These are phyloP conservation scores for Xylaria sp. DNA, from an alignment of 2,329 filamentous ascomycete species.

Conservation along the genomic window DNA sequence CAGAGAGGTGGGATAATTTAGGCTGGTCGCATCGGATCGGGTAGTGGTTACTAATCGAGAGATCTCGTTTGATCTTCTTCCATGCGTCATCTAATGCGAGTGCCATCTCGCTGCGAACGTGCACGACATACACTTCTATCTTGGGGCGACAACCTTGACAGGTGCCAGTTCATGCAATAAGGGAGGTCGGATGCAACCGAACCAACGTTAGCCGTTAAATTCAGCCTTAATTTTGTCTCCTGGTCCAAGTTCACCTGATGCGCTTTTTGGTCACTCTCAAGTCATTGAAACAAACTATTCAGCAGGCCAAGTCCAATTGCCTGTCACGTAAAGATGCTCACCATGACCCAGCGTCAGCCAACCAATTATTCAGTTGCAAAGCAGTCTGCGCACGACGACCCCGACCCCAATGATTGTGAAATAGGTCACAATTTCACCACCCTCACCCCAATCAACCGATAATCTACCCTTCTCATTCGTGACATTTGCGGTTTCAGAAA, in stretches of 20 bases:
- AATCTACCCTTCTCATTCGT: background rate
- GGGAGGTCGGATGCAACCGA: slow-evolving; percentile 20
- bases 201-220: background rate
- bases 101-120: slow-evolving; percentile 8
- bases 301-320: background rate
- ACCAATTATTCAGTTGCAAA: background rate
- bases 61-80: slow-evolving; percentile 34
- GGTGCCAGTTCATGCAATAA: slow-evolving; percentile 25
- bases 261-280: background rate
- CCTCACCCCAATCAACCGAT: slow-evolving; percentile 8
- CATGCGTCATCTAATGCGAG: slow-evolving; percentile 28
- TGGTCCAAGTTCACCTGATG: background rate
- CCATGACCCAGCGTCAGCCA: background rate
- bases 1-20: slow-evolving; percentile 13
- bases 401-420: background rate
- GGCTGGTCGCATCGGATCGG: slow-evolving; percentile 22
- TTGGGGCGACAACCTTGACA: background rate
- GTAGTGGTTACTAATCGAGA: slow-evolving; percentile 3
- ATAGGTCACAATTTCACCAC: background rate
- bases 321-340: background rate
- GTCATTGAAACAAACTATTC: background rate
- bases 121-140: background rate
- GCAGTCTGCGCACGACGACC: background rate
- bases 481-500: slow-evolving; percentile 32
- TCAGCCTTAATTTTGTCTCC: slow-evolving; percentile 5